Base-by-base conservation (phyloP, 345 rosid genomes). In the Clausena lansium region DNA sequence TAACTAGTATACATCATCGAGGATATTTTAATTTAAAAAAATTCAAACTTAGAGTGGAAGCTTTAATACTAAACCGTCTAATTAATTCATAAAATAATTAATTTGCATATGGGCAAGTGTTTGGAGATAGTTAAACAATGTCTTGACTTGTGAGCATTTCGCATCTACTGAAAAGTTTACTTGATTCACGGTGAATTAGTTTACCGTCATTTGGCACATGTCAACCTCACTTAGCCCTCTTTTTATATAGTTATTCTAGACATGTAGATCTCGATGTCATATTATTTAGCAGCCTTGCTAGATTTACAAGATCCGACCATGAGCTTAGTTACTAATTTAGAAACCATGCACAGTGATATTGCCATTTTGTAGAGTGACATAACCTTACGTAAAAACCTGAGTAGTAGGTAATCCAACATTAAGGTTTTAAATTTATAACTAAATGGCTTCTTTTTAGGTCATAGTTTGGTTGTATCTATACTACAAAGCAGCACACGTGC, bases 401-500 rank as follows among this genome's bases (percentile, higher is more conserved):
- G 36, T 45, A 22, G 65, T 78, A 77, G 85, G 82, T 80, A 72
- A 77, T 75, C 78, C 77, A 83, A 81, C 78, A 63, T 52, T 75
- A 75, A 72, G 68, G 70, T 63, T 80, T 68, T 20, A 71, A 36
- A 45, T 36, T 73, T 71, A 79, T 68, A 59, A 59, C 57, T 33
- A 58, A 58, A 45, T 67, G 47, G 76, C 68, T 67, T 76, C 83
- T 76, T 77, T 83, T 70, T 78, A 83, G 85, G 79, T 77, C 67
- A 58, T 68, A 76, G 50, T 83, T 83, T 83, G 76, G 88, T 67
- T 71, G 70, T 20, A 60, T 78, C 74, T 71, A 62, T 67, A 58
- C 13, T 73, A n/a, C 36, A 68, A 68, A 75, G 78, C 65, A 81
- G 71, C 74, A 75, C 82, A 86, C 90, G 88, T 84, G 90, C 80